A percentile compares a stretch with the other conserved stretches of the same genome.
Evolutionary conservation across 768 basidiomycete genomes (phyloP).

Genomic region (Tricholomella constricta): DNA sequence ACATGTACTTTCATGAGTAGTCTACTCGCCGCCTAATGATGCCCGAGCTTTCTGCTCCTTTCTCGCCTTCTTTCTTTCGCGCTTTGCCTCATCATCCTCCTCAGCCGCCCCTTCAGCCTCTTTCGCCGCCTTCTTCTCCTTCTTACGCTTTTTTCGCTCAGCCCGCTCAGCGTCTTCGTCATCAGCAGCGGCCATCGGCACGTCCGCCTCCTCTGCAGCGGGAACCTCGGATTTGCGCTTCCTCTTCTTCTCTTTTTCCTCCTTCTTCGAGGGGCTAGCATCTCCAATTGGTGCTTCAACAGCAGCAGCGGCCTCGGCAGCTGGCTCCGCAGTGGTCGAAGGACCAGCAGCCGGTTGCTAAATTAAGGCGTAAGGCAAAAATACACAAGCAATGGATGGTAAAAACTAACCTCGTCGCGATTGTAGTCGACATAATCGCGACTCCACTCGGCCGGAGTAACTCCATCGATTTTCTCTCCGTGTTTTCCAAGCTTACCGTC

Average conservation of each 20-base stretch:
- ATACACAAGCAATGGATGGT: constrained; percentile 7
- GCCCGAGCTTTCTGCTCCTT: constrained; percentile 66
- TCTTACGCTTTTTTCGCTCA: constrained; percentile 63
- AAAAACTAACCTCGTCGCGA: constrained; percentile 51
- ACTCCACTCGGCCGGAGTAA: constrained; percentile 90
- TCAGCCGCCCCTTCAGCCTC: constrained; percentile 45
- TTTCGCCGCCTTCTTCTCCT: constrained; percentile 59
- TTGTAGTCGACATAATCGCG: constrained; percentile 93
- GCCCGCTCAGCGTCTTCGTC: constrained; percentile 50
- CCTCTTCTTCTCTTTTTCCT: constrained; percentile 81
- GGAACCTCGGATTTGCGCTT: constrained; percentile 73
- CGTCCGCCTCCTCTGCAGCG: constrained; percentile 42
- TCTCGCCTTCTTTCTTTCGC: constrained; percentile 64
- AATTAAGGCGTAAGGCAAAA: constrained; percentile 10
- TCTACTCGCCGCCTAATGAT: constrained; percentile 40
- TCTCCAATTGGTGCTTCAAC: constrained; percentile 21
- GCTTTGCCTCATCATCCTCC: constrained; percentile 61
- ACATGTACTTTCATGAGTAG: not conserved
- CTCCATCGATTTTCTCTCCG: constrained; percentile 84
- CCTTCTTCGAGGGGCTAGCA: constrained; percentile 40
- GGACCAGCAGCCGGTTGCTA: constrained; percentile 40
- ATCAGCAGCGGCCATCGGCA: constrained; percentile 40
- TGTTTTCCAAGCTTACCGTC: constrained; percentile 97
- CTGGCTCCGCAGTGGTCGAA: constrained; percentile 26
- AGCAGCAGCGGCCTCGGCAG: constrained; percentile 22